A percentile compares a stretch with the other conserved stretches of the same genome.
Evolutionary conservation across 2,329 filamentous ascomycete genomes (phyloP).

Genomic region (Curvularia verruculosa): DNA sequence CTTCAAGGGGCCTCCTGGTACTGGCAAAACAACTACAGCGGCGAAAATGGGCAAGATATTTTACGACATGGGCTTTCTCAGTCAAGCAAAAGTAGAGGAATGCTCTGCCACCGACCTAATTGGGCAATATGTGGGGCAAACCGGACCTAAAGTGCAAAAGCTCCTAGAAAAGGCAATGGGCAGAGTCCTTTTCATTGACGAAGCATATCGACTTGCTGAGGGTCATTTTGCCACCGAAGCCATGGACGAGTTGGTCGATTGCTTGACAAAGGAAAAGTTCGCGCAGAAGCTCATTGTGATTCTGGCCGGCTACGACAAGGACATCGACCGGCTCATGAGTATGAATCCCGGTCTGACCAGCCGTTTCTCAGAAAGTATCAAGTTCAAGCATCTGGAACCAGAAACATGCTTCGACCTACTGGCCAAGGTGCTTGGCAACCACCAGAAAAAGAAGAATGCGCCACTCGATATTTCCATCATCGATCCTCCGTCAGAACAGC

Average conservation of each 20-base stretch:
- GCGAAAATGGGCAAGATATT: conserved; percentile 75
- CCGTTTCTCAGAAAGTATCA: conserved; percentile 67
- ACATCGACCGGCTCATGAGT: conserved; percentile 68
- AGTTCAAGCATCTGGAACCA: conserved; percentile 56
- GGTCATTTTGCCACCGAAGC: conserved; percentile 64
- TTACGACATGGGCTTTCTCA: conserved; percentile 74
- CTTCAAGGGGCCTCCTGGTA: conserved; percentile 66
- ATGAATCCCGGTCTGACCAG: conserved; percentile 68
- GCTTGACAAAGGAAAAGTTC: conserved; percentile 62
- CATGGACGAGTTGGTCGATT: conserved; percentile 60
- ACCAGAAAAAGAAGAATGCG: conserved; percentile 41
- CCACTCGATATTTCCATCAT: conserved; percentile 40
- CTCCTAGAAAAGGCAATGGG: conserved; percentile 68
- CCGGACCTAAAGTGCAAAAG: conserved; percentile 68
- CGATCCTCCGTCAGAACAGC: conserved; percentile 21
- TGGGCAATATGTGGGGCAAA: conserved; percentile 72
- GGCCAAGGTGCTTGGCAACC: conserved; percentile 36
- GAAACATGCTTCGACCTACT: conserved; percentile 42
- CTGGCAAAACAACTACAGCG: conserved; percentile 72
- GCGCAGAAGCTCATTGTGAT: conserved; percentile 68
- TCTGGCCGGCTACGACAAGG: conserved; percentile 66
- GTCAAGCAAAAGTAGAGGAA: conserved; percentile 65
- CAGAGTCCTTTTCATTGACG: conserved; percentile 72
- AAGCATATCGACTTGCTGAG: conserved; percentile 69
- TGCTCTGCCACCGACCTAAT: conserved; percentile 72